Base-by-base conservation (phyloP, 192 early-diverging fungal genomes). In the Diversispora eburnea region DNA sequence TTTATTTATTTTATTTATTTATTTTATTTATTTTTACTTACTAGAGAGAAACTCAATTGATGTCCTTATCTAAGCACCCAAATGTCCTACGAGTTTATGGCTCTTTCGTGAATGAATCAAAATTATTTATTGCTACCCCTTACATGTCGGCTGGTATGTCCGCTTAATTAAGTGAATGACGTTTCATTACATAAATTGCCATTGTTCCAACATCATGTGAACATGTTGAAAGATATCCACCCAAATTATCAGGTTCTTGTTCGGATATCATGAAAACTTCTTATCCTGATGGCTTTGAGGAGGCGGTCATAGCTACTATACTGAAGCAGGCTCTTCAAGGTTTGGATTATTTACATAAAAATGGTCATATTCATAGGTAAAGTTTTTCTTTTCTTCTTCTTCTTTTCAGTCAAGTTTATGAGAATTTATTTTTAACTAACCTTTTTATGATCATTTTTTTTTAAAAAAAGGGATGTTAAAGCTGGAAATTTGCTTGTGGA, bases 211-310 rank as follows among this genome's bases (percentile, higher is more conserved):
- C 61, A n/a, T 45, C 42, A 33, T 63, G 42, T 63, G 61, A 63
- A 63, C 61, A 63, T 63, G 61, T 63, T 63, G 61, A 63, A 63
- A 63, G 61, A 63, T 63, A 43, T 64, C 42, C 45, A 56, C 70
- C 70, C n/a, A 67, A 41, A 69, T 57, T 68, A 51, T 52, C 56
- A 83, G 93, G 94, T 12, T 94, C 92, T 12, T 89, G 91, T 68
- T 84, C 94, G 4, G 93, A 95, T 75, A 93, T 95, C 69, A 94
- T 95, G 92, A 93, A 94, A 77, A 89, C 89, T n/a, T 85, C 86
- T 3, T 91, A 86, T 80, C 90, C 91, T 5, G 84, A 92, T 56
- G 94, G 94, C 3, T 86, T 95, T 64, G 94, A 95, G 19, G 94
- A 95, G 77, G 60, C 79, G 17, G 79, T 86, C 9, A 92, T 94